Evolutionary conservation across 371 early-diverging fungal species (phyloP), one percentile per base, ranked within the genome.

Genomic region (Mortierella sp.): DNA sequence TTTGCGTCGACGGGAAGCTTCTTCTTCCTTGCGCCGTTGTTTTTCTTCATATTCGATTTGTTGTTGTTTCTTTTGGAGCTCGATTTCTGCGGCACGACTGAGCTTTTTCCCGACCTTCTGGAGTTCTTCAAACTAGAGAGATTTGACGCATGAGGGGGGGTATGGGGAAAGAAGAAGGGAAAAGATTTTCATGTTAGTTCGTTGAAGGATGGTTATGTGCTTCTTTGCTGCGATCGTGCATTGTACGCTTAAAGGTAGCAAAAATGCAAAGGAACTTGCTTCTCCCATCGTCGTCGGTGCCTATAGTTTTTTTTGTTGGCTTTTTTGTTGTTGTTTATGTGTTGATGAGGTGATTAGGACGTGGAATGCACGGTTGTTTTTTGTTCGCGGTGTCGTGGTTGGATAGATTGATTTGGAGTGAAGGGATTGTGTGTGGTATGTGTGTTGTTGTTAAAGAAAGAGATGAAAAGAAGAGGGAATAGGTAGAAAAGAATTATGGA

Each of bases 121-220:
- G 55, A 86, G 86, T 34, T 86, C 75, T 57, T 86, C 86, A 60
- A 86, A 86, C 86, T 86, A 72, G 26, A 44, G 45, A 38, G 50
- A 38, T 42, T 38, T 38, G 34, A 13, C 26, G 26, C 31, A 63
- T 63, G 14, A 55, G 55, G 16, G 34, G 42, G 21, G n/a, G n/a
- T n/a, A n/a, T 3, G 21, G 14, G 16, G n/a, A 28, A 57, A 55
- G 21, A 73, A 14, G 0, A 73, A 52, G 50, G 26, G 72, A 38
- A 38, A 38, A 38, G 1, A 7, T 42, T 26, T 44, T 57, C 42
- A 4, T 26, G 28, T 63, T 31, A 63, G 63, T 34, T 14, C 34
- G 31, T 19, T 13, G 50, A 50, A 50, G 19, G 63, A 31, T 34
- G 63, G 31, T 31, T 2, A 19, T 28, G 13, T 72, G 34, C 24